Base-by-base conservation (phyloP, 129 eudicot genomes). In the Escallonia rubra region DNA sequence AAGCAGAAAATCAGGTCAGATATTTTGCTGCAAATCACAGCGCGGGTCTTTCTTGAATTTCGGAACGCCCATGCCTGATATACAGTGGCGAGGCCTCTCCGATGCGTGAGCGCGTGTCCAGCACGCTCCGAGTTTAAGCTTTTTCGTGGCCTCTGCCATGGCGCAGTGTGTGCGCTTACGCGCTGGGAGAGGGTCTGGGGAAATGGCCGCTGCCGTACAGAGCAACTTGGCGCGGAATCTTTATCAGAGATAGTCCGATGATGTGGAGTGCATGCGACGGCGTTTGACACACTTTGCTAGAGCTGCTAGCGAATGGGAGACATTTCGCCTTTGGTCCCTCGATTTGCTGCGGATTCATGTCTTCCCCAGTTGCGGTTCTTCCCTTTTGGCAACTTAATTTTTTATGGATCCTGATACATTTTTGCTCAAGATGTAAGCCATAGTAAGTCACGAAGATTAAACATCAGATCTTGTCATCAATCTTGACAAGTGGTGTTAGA, bases 321-420 rank as follows among this genome's bases (percentile, higher is more conserved):
- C 71, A 66, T 9, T 15, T 23, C 34, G 40, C 5, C 34, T 40
- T 51, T 48, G 5, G 9, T 40, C 49, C 40, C 4, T 66, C 34
- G 47, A 60, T 40, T 60, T 46, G 64, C 49, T 60, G 64, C 38
- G 48, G 70, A 65, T 65, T 65, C 51, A 65, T 65, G 63, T 59
- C 63, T 9, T 8, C 63, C 63, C 43, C 8, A 10, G 2, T 34
- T 9, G 3, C 4, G 43, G 14, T 54, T 54, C 14, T 54, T 50
- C 13, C 55, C 10, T 50, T 50, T 8, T 50, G 10, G 12, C 12
- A 6, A 11, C 12, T 5, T 50, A 1, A 1, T 50, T 50, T 50
- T 50, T 50, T n/a, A 8, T 50, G 13, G 10, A 50, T 50, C 4
- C 10, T 50, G 12, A 9, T 50, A 8, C 6, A 50, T 8, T 23